phyloP scores from a whole-genome alignment of 352 stramenopile species.

The Detonula confervacea region DNA sequence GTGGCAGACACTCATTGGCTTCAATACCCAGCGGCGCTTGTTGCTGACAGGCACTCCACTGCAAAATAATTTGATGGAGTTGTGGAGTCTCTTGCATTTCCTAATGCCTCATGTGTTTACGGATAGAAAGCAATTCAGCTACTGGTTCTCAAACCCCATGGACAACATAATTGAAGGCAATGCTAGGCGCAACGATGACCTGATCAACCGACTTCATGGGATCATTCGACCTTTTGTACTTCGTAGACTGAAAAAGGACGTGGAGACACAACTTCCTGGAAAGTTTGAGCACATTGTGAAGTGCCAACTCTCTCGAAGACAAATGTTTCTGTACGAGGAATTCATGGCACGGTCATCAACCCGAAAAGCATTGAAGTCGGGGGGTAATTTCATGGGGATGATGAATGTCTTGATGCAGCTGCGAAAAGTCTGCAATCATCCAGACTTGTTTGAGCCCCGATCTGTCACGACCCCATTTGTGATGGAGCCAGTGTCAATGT shows the following conservation, averaged over 20 bases:
- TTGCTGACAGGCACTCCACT: conserved; percentile 97
- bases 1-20: conserved; percentile 98
- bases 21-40: conserved; percentile 93
- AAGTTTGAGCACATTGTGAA: conserved; percentile 98
- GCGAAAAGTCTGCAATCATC: conserved; percentile 96
- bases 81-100: conserved; percentile 98
- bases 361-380: conserved; percentile 88
- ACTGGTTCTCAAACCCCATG: conserved; percentile 98
- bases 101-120: conserved; percentile 98
- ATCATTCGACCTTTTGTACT: conserved; percentile 98
- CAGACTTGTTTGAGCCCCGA: conserved; percentile 98
- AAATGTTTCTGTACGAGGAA: conserved; percentile 97
- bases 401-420: conserved; percentile 99
- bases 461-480: conserved; percentile 95
- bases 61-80: conserved; percentile 97
- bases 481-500: conserved; percentile 78
- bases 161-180: conserved; percentile 89
- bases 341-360: conserved; percentile 96
- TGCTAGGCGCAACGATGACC: conserved; percentile 87
- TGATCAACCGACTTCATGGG: conserved; percentile 94
- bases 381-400: conserved; percentile 96
- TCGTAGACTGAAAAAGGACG: conserved; percentile 96
- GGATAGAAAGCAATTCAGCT: conserved; percentile 93
- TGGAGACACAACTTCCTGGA: conserved; percentile 95
- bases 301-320: conserved; percentile 93